phyloP scores from a whole-genome alignment of 257 asterid genomes.

The Cynanchum wilfordii region DNA sequence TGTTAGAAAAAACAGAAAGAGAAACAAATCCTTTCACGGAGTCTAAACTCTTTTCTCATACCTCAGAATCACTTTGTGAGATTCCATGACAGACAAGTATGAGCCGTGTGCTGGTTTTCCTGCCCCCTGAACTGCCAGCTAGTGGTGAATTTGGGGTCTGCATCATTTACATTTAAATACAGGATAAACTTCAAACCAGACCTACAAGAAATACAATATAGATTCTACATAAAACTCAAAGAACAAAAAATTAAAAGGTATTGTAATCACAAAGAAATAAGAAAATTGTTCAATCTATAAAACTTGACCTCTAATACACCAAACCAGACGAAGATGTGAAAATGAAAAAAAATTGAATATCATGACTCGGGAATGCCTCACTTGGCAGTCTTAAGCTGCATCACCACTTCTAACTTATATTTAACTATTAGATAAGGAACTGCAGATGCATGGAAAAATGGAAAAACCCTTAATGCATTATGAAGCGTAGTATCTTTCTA shows the following conservation, averaged over 20 bases:
- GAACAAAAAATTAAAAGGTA: background rate
- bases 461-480: too few species aligned
- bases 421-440: background rate
- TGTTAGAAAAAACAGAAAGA: background rate
- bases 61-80: conserved; percentile 46
- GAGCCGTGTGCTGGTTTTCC: conserved; percentile 59
- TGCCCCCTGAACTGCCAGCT: conserved; percentile 62
- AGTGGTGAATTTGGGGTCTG: conserved; percentile 95
- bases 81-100: conserved; percentile 68
- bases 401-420: background rate
- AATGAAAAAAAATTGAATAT: background rate
- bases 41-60: conserved; percentile 14
- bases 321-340: background rate
- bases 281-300: background rate
- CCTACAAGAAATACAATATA: conserved; percentile 37
- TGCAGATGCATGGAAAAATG: background rate
- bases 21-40: background rate
- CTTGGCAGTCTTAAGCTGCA: background rate
- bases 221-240: conserved; percentile 26
- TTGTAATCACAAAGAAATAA: conserved; percentile 1
- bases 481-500: too few species aligned
- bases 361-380: background rate
- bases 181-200: conserved; percentile 43
- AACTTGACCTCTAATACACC: background rate
- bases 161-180: conserved; percentile 57